These are phyloP conservation scores for Cercospora sojina DNA, from an alignment of 2,329 filamentous ascomycete genomes.

Conservation along the genomic window DNA sequence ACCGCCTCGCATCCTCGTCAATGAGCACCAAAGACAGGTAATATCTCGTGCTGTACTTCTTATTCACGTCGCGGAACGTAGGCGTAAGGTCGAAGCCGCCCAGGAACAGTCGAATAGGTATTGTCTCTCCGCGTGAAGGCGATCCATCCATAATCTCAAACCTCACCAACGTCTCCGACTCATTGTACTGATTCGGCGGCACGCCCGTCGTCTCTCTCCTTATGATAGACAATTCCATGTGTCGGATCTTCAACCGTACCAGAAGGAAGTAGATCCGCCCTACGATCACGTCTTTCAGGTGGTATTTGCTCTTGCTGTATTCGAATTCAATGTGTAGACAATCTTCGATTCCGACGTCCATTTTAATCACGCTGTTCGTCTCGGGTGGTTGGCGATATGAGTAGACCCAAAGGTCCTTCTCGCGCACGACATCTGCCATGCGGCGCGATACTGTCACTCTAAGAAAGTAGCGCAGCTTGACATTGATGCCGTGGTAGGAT, in stretches of 20 bases:
- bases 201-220: constrained; percentile 93
- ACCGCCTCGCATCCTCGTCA: constrained; percentile 78
- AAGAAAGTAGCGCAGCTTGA: constrained; percentile 97
- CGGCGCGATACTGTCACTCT: constrained; percentile 92
- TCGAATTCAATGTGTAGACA: constrained; percentile 99
- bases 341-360: constrained; percentile 99
- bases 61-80: constrained; percentile 98
- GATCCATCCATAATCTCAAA: constrained; percentile 99
- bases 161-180: constrained; percentile 94
- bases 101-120: constrained; percentile 93
- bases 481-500: constrained; percentile 99
- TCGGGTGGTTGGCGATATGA: constrained; percentile 96
- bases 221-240: constrained; percentile 99
- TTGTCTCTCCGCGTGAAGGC: constrained; percentile 90
- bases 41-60: constrained; percentile 98
- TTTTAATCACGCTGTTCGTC: constrained; percentile 98
- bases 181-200: constrained; percentile 98
- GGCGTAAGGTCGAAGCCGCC: constrained; percentile 96
- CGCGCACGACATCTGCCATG: constrained; percentile 96
- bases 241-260: constrained; percentile 97
- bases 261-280: constrained; percentile 97
- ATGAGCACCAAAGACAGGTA: constrained; percentile 81
- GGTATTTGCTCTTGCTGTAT: constrained; percentile 99
- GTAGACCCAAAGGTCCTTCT: constrained; percentile 99
- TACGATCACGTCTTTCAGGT: constrained; percentile 98